Evolutionary conservation across 148 eudicot species (phyloP).

Genomic region (Diospyros kaki): DNA sequence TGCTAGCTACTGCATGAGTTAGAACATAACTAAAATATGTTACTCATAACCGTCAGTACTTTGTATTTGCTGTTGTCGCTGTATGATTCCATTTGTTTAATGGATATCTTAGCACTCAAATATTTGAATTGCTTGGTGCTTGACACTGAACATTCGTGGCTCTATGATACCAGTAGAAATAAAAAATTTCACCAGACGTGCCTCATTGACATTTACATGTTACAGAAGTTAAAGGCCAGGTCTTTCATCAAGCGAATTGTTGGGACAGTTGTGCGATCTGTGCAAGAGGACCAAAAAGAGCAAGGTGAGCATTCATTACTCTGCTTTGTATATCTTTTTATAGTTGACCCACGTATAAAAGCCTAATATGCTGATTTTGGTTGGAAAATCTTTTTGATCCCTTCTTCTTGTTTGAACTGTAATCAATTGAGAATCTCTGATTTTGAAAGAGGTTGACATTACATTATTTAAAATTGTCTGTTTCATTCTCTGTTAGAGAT

Average conservation of each 20-base stretch:
- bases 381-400: no score
- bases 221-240: conserved; percentile 71
- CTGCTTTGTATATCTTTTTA: background rate
- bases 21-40: background rate
- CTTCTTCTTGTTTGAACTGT: no score
- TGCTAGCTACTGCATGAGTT: background rate
- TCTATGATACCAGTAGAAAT: no score
- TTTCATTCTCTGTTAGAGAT: no score
- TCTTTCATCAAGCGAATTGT: conserved; percentile 86
- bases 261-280: conserved; percentile 95
- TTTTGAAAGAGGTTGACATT: no score
- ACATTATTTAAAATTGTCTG: no score
- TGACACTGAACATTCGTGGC: background rate
- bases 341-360: no score
- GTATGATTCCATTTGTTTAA: background rate
- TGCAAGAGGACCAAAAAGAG: conserved; percentile 94
- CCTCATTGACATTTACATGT: conserved; percentile 18
- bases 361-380: no score
- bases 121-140: background rate
- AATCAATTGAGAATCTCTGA: no score
- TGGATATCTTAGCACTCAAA: background rate
- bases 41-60: background rate
- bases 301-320: conserved; percentile 50
- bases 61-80: background rate
- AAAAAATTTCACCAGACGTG: background rate